Evolutionary conservation across 2,329 filamentous ascomycete genomes (phyloP).

Genomic region (Pseudogymnoascus sp.): DNA sequence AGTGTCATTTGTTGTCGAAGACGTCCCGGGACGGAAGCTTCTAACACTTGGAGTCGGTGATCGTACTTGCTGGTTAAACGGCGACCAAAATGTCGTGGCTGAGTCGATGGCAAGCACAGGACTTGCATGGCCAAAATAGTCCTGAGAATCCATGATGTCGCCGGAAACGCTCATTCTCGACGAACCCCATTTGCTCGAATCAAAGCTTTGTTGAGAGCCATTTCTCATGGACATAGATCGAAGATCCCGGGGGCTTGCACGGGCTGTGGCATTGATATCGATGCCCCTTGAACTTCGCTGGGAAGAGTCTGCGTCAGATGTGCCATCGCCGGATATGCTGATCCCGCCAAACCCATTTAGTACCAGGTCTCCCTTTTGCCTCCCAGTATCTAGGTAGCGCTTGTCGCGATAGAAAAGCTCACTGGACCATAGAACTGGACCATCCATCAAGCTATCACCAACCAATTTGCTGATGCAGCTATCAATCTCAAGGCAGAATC

Average conservation of each 20-base stretch:
- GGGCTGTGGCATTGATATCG: conserved; percentile 34
- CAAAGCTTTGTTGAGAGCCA: conserved; percentile 59
- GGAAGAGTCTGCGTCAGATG: conserved; percentile 18
- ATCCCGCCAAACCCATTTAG: conserved; percentile 38
- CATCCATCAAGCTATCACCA: conserved; percentile 73
- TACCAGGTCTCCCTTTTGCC: conserved; percentile 40
- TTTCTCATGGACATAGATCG: conserved; percentile 52
- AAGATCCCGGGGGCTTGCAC: conserved; percentile 47
- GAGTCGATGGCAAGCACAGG: conserved; percentile 67
- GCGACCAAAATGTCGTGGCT: conserved; percentile 79
- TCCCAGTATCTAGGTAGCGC: conserved; percentile 38
- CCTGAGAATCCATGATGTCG: conserved; percentile 60
- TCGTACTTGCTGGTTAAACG: conserved; percentile 59
- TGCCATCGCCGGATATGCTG: conserved; percentile 38
- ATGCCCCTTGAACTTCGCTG: conserved; percentile 30
- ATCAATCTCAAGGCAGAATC: conserved; percentile 85
- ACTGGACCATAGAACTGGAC: conserved; percentile 86
- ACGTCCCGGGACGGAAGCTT: conserved; percentile 55
- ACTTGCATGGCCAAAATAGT: conserved; percentile 61
- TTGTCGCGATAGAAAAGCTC: conserved; percentile 78
- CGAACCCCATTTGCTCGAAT: conserved; percentile 57
- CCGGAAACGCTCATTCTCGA: conserved; percentile 48
- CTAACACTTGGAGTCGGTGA: conserved; percentile 54
- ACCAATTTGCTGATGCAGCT: conserved; percentile 78
- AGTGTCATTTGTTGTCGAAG: conserved; percentile 59